Base-by-base conservation (phyloP, 352 stramenopile genomes). In the Phytopythium montanum region DNA sequence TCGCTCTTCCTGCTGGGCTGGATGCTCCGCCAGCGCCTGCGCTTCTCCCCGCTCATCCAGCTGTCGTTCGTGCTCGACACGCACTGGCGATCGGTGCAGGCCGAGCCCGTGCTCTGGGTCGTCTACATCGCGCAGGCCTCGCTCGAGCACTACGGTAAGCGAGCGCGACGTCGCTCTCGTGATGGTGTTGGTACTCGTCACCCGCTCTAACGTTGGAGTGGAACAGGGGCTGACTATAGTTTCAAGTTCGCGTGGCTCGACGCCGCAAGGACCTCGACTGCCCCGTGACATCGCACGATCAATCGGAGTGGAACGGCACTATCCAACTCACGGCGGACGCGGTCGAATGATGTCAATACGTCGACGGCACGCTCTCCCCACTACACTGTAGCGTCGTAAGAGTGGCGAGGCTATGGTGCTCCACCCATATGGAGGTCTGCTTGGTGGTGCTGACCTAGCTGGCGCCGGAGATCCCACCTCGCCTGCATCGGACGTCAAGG, bases 41-140 rank as follows among this genome's bases (percentile, higher is more conserved):
- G 55, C 5, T 42, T 76, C 3, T 76, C 61, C 1, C 51, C 56
- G 3, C n/a, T 70, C 0, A 56, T 64, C 19, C 56, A 67, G n/a
- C 38, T 76, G 1, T 52, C 54, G 9, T 73, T 76, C 18, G 65
- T 68, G 2, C 54, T 73, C 0, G 68, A 76, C n/a, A 73, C 59
- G 2, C 58, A 70, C 14, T 70, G 64, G 29, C n/a, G 46, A 9
- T 56, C 62, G 29, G 51, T 65, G 2, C 61, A 70, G 18, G 60
- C 54, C 19, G 49, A 62, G 12, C 42, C 73, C 2, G 52, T 75
- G 12, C 58, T 73, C 2, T 72, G 68, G 64, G 59, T 70, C 4
- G 49, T 73, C 2, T 65, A 65, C 31, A 55, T 75, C 8, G 41
- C 65, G 0, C 65, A 70, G 42, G 63, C 64, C 7, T 67, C 64